Evolutionary conservation across 495 filamentous ascomycete species (phyloP).

Genomic region (Rhypophila decipiens): DNA sequence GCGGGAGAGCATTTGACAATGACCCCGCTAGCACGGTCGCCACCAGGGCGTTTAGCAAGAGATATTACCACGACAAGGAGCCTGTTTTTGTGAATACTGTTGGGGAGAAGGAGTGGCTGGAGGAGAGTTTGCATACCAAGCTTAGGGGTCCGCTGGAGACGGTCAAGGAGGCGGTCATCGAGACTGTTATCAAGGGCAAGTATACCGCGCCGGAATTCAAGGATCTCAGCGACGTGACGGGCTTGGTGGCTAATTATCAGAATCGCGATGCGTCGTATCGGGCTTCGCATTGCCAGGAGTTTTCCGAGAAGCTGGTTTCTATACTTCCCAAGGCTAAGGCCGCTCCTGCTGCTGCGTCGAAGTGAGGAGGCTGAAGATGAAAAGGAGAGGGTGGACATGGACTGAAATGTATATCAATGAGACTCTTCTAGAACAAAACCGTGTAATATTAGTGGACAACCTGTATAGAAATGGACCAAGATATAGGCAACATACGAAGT

Average conservation of each 20-base stretch:
- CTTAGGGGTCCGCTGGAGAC: constrained; percentile 12
- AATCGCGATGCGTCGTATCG: constrained; percentile 18
- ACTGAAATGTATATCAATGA: background rate
- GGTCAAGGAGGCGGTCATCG: constrained; percentile 31
- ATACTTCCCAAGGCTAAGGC: constrained; percentile 16
- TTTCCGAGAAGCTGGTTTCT: constrained; percentile 18
- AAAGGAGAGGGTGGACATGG: background rate
- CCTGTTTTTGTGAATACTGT: constrained; percentile 25
- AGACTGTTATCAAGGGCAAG: constrained; percentile 33
- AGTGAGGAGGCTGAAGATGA: constrained; percentile 9
- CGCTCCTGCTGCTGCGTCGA: constrained; percentile 2
- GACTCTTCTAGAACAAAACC: no score
- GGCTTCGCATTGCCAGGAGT: constrained; percentile 11
- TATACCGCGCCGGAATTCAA: constrained; percentile 27
- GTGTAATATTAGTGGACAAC: no score
- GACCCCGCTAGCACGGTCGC: constrained; percentile 19
- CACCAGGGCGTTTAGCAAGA: constrained; percentile 2
- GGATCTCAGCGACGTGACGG: constrained; percentile 25
- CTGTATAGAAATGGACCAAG: no score
- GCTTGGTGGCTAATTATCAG: constrained; percentile 28
- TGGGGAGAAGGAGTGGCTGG: constrained; percentile 34
- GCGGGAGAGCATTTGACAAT: constrained; percentile 22
- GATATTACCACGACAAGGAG: constrained; percentile 15
- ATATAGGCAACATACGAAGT: background rate
- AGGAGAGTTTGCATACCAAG: constrained; percentile 4